A percentile compares a stretch with the other conserved stretches of the same genome.
phyloP scores from a whole-genome alignment of 2,329 filamentous ascomycete species.

The Phyllosticta citrichinensis region DNA sequence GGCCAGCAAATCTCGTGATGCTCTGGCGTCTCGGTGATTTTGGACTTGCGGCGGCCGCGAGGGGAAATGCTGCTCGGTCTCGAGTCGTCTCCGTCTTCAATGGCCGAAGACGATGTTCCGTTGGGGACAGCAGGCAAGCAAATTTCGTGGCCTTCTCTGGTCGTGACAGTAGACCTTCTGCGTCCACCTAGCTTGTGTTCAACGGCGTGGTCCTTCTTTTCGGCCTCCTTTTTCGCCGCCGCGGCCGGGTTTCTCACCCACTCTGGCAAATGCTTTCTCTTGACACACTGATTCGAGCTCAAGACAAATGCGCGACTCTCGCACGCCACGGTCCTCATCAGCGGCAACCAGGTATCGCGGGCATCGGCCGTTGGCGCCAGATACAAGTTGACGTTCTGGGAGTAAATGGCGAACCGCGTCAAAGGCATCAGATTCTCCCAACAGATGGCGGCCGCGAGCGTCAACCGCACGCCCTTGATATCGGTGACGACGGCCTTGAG shows the following conservation, averaged over 20 bases:
- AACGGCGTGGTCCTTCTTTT: slow-evolving; percentile 11
- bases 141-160: slow-evolving; percentile 38
- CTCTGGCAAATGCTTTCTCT: slow-evolving; percentile 44
- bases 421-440: slow-evolving; percentile 98
- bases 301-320: slow-evolving; percentile 83
- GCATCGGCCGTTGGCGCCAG: slow-evolving; percentile 83
- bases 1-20: slow-evolving; percentile 14
- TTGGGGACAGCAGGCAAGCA: slow-evolving; percentile 27
- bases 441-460: slow-evolving; percentile 79
- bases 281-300: slow-evolving; percentile 73
- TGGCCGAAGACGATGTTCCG: neutral
- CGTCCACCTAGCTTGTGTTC: slow-evolving; percentile 14
- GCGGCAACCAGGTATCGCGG: slow-evolving; percentile 67
- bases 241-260: slow-evolving; percentile 38
- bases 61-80: neutral
- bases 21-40: slow-evolving; percentile 11
- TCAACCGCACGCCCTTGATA: slow-evolving; percentile 70
- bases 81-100: neutral
- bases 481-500: slow-evolving; percentile 68
- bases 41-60: slow-evolving; percentile 6
- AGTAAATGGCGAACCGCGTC: slow-evolving; percentile 71
- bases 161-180: slow-evolving; percentile 32
- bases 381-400: slow-evolving; percentile 85
- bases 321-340: slow-evolving; percentile 72
- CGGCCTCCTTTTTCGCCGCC: neutral